A percentile compares a stretch with the other conserved stretches of the same genome.
Conservation (phyloP, 1,284 basidiomycete species). For the Cryptococcus wingfieldii region DNA sequence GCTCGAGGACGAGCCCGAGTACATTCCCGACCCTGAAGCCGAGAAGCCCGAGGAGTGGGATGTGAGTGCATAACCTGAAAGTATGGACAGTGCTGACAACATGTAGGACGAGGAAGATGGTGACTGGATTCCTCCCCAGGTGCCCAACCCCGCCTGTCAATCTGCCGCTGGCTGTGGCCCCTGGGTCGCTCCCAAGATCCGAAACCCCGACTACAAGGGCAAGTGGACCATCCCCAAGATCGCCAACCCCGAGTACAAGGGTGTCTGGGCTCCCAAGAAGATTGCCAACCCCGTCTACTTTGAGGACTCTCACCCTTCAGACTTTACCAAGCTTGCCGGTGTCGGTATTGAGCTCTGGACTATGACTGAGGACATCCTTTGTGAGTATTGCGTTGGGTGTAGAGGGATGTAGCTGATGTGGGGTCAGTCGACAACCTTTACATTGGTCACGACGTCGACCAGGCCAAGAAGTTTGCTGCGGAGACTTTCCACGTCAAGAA, state of each 20-base stretch:
- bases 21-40: conserved; percentile 85
- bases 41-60: conserved; percentile 99
- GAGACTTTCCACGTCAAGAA: conserved; percentile 81
- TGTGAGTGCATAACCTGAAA: conserved; percentile 20
- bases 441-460: conserved; percentile 77
- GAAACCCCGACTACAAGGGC: conserved; percentile 90
- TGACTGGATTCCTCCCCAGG: conserved; percentile 88
- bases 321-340: conserved; percentile 84
- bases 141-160: conserved; percentile 84
- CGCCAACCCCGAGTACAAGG: conserved; percentile 97
- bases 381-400: conserved; percentile 23
- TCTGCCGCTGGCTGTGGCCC: conserved; percentile 89
- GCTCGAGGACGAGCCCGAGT: conserved; percentile 82
- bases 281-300: conserved; percentile 91
- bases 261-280: conserved; percentile 86
- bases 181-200: conserved; percentile 81
- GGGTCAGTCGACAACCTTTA: conserved; percentile 76
- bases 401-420: neutral
- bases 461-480: conserved; percentile 72
- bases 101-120: conserved; percentile 83
- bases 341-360: conserved; percentile 97
- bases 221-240: conserved; percentile 92
- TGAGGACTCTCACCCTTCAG: conserved; percentile 80
- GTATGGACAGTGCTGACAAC: neutral
- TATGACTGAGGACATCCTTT: conserved; percentile 96